Evolutionary conservation across 306 rosid genomes (phyloP), one percentile per base, ranked within the genome.

Genomic region (Potentilla sterilis): DNA sequence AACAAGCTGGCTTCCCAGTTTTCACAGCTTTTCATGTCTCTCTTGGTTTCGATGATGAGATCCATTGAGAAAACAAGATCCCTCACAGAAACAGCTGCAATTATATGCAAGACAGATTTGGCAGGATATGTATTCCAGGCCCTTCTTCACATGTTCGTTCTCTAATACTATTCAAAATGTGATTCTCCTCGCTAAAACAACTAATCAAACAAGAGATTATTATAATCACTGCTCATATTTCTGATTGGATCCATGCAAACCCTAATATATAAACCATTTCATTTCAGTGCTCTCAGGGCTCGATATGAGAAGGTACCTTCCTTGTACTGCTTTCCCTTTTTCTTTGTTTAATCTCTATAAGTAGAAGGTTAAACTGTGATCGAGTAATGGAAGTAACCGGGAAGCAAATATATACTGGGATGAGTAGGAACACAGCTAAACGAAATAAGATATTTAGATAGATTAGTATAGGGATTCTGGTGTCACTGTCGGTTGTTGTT

Each of bases 401-500:
- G 76, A 72, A 72, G 49, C 43, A 38, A 13, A 19, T 65, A 9
- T 40, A 37, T 37, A 32, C 37, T 55, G 34, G 38, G 41, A 7
- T 3, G 69, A 64, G 46, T 37, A 15, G 47, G 46, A 65, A 38
- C 32, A 38, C 48, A 65, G 67, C 21, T 15, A 62, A 34, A 62
- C 67, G 5, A 34, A 61, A 4, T 38, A n/a, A 13, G 44, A 28
- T 28, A 37, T 37, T 37, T 37, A 37, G 40, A 40, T 38, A 40
- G 42, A 48, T 34, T 48, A 35, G 11, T 40, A 72, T 21, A 22
- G 7, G 40, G 16, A 8, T 7, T 35, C 51, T 40, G 42, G 68
- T 73, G 77, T 73, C 57, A 1, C 40, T 58, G 68, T 16, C 42
- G 42, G 68, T 58, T 73, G 68, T 41, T 72, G 55, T 42, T 47